Conservation (phyloP, 2,329 filamentous ascomycete genomes). For the Fusarium sp. region DNA sequence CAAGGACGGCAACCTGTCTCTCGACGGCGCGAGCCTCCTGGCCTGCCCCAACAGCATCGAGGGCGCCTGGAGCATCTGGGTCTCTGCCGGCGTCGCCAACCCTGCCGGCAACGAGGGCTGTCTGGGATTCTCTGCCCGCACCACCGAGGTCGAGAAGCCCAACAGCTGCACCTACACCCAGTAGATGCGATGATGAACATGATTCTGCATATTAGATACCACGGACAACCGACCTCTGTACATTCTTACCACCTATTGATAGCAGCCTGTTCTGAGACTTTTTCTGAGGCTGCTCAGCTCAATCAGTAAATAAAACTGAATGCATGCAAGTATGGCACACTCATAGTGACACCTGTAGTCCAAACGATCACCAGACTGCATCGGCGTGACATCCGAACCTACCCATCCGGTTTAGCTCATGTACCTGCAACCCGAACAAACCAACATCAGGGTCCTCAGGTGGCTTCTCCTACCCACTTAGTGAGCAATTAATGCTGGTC, state of each 20-base stretch:
- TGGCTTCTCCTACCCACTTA: neutral
- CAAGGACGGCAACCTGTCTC: constrained; percentile 56
- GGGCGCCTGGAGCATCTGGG: constrained; percentile 57
- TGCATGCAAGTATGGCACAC: neutral
- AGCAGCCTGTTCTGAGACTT: neutral
- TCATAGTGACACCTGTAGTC: neutral
- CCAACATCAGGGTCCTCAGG: neutral
- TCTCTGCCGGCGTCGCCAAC: constrained; percentile 43
- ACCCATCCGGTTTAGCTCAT: neutral
- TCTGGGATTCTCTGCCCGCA: constrained; percentile 49
- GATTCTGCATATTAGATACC: neutral
- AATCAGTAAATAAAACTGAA: neutral
- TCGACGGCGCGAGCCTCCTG: constrained; percentile 58
- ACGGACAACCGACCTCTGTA: neutral
- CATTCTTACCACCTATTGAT: neutral
- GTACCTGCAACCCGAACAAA: neutral
- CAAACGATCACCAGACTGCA: neutral
- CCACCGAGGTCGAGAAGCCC: constrained; percentile 43
- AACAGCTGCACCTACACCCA: constrained; percentile 52
- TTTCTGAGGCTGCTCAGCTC: neutral
- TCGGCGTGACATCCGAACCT: neutral
- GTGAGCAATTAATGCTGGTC: neutral
- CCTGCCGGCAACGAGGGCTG: constrained; percentile 55
- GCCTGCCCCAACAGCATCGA: constrained; percentile 62
- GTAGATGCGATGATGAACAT: constrained; percentile 3